Percentiles rank a stretch among this genome's conserved stretches.
phyloP scores from a whole-genome alignment of 148 eudicot species.

The Diospyros kaki region DNA sequence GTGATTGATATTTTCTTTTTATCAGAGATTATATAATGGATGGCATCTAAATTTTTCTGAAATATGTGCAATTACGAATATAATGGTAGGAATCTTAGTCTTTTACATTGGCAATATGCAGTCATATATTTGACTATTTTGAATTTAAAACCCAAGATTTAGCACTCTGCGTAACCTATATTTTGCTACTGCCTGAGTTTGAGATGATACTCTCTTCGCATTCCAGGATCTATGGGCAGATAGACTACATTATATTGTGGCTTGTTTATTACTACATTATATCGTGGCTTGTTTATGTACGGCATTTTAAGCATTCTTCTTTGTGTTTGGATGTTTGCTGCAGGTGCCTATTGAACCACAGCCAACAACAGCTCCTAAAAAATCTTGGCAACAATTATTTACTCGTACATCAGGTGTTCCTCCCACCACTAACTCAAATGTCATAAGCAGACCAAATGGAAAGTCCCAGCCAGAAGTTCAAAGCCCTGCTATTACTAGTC shows the following conservation, averaged over 20 bases:
- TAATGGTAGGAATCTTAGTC: background rate
- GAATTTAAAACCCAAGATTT: background rate
- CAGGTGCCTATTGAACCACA: constrained; percentile 74
- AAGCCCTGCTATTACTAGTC: constrained; percentile 36
- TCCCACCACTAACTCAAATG: constrained; percentile 53
- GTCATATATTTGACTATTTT: background rate
- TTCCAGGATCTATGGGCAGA: constrained; percentile 1
- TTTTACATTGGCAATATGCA: background rate
- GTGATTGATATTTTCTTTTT: background rate
- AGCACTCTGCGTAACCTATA: background rate
- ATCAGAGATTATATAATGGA: background rate
- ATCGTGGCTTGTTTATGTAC: background rate
- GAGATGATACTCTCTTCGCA: background rate
- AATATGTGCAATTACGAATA: background rate
- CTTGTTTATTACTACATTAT: background rate
- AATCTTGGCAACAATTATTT: constrained; percentile 93
- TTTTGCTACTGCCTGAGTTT: background rate
- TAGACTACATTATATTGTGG: background rate
- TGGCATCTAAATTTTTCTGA: background rate
- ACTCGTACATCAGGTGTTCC: constrained; percentile 53
- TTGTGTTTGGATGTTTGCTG: constrained; percentile 20
- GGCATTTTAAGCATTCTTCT: constrained; percentile 11
- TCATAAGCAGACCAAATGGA: constrained; percentile 69
- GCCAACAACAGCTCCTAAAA: constrained; percentile 54
- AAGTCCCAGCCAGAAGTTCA: constrained; percentile 58